A percentile compares a stretch with the other conserved stretches of the same genome.
Evolutionary conservation across 2,329 filamentous ascomycete genomes (phyloP).

Genomic region (Alternaria sp.): DNA sequence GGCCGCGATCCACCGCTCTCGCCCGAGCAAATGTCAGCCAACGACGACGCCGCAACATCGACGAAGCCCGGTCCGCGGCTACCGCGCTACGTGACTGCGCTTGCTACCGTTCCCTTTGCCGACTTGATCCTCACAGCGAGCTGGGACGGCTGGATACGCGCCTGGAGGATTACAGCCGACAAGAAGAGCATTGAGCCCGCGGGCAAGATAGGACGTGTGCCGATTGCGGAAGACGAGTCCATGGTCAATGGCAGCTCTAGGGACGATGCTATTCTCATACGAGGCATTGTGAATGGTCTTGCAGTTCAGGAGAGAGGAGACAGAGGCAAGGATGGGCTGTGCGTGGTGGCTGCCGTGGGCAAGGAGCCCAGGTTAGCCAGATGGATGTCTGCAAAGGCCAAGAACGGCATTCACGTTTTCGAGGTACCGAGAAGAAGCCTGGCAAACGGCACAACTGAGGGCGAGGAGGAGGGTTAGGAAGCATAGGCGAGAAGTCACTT

Average conservation of each 20-base stretch:
- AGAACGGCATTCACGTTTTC: slow-evolving; percentile 87
- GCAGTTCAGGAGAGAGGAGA: slow-evolving; percentile 85
- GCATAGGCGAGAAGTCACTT: slow-evolving; percentile 8
- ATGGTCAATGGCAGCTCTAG: slow-evolving; percentile 16
- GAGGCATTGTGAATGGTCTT: slow-evolving; percentile 87
- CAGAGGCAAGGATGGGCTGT: slow-evolving; percentile 73
- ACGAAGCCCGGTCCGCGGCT: slow-evolving; percentile 59
- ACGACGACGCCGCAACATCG: slow-evolving; percentile 61
- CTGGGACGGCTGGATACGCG: slow-evolving; percentile 88
- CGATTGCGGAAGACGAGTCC: slow-evolving; percentile 20
- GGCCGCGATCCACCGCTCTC: slow-evolving; percentile 77
- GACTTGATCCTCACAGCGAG: slow-evolving; percentile 90
- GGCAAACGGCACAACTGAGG: slow-evolving; percentile 22
- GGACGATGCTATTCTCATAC: slow-evolving; percentile 53
- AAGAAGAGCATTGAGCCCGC: slow-evolving; percentile 77
- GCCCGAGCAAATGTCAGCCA: slow-evolving; percentile 73
- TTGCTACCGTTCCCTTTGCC: slow-evolving; percentile 85
- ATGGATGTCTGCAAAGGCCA: slow-evolving; percentile 73
- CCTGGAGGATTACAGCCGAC: slow-evolving; percentile 77
- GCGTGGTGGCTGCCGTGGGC: slow-evolving; percentile 83
- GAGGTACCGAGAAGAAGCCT: slow-evolving; percentile 66
- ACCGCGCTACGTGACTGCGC: slow-evolving; percentile 88
- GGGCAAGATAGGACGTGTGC: slow-evolving; percentile 65
- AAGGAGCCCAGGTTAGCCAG: slow-evolving; percentile 85
- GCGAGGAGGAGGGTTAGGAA: slow-evolving; percentile 6